These are phyloP conservation scores for Borealophlyctis nickersoniae DNA, from an alignment of 192 early-diverging fungal species.

Conservation along the genomic window DNA sequence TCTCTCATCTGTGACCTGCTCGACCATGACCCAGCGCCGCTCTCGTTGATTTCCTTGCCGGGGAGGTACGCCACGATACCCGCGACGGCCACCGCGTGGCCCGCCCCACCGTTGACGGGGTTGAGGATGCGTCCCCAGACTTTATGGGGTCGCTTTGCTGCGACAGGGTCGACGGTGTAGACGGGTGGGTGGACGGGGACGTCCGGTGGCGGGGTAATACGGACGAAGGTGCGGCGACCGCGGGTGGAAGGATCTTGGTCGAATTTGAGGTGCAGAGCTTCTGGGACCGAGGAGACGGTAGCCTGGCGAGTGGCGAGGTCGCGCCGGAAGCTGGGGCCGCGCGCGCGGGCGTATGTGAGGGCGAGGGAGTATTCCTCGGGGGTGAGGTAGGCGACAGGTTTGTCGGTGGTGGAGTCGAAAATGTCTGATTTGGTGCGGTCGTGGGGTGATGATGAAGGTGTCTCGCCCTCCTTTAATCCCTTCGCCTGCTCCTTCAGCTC, in stretches of 20 bases:
- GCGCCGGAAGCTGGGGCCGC: background rate
- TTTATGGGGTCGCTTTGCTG: background rate
- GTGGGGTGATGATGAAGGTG: background rate
- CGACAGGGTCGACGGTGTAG: background rate
- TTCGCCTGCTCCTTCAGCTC: background rate
- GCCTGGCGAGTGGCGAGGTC: background rate
- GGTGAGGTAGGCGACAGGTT: background rate
- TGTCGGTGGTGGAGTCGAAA: background rate
- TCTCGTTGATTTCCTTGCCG: too few relatives aligned
- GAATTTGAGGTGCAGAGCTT: background rate
- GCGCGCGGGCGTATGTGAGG: background rate
- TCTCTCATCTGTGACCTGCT: background rate
- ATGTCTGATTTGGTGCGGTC: background rate
- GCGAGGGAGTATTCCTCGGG: background rate
- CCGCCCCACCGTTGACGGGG: background rate
- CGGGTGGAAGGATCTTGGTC: background rate
- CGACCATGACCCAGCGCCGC: background rate
- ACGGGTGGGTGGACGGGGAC: conserved; percentile 1
- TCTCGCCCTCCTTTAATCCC: too few relatives aligned
- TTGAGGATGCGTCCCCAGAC: background rate
- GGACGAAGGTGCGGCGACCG: background rate
- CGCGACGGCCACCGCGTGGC: background rate
- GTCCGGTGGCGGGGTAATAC: background rate
- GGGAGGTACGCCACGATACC: background rate
- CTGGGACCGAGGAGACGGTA: background rate